Base-by-base conservation (phyloP, 305 asterid genomes). In the Fraxinus sp. region DNA sequence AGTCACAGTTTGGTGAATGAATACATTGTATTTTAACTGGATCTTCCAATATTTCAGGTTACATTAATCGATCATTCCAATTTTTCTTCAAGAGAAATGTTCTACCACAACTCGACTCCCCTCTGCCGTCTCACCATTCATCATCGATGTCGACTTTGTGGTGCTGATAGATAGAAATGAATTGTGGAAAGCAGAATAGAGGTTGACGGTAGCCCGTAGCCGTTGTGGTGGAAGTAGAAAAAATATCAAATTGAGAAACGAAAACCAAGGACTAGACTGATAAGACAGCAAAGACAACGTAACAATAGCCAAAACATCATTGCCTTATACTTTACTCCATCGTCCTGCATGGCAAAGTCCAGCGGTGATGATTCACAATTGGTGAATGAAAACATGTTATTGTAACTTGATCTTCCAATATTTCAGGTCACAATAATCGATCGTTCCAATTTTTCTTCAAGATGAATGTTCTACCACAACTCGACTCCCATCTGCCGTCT, bases 21-120 rank as follows among this genome's bases (percentile, higher is more conserved):
- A 39, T 8, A 39, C 14, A 39, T 39, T 39, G 49, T 39, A 39
- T 39, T 39, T 3, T 39, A 39, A 39, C 13, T 8, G 13, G 49
- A 39, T 39, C 11, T 39, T 39, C 11, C 10, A 39, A 39, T 39
- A 39, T 39, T 39, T 39, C 2, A 39, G 3, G 49, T 39, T 11
- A 39, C 13, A 39, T 8, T 36, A 39, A 39, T 39, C 13, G 2
- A 9, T 39, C 46, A 0, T 39, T 39, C 46, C 13, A 39, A 8
- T 39, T 39, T 39, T 39, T 9, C 46, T 0, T 39, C 3, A 39
- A 39, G 46, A 8, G 11, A 39, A 39, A 39, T 7, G 9, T 39
- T 98, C 99, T 0, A 93, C 98, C 81, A 94, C 98, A 82, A 95
- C 99, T 78, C 92, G 71, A 49, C 97, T 92, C 52, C 72, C 90